phyloP scores from a whole-genome alignment of 306 rosid species.

The Acacia melanoxylon region DNA sequence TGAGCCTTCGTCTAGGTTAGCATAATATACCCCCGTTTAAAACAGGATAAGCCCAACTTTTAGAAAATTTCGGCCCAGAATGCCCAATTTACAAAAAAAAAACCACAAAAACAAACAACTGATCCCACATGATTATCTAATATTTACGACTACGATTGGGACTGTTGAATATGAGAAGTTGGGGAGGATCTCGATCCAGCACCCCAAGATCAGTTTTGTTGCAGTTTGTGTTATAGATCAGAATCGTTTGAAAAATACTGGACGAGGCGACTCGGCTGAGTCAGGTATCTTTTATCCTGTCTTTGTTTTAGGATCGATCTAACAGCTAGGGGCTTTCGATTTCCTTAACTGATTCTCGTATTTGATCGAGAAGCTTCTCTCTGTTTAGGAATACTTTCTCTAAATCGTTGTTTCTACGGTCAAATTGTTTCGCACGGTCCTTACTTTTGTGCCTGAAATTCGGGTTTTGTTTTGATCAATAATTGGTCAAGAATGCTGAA shows the following conservation, averaged over 20 bases:
- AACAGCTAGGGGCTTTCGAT: not conserved
- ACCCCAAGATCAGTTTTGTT: not conserved
- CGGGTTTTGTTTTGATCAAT: constrained; percentile 11
- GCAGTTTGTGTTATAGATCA: not conserved
- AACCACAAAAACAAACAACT: not conserved
- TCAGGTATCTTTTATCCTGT: not conserved
- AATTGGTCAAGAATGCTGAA: not conserved
- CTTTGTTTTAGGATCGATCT: not conserved
- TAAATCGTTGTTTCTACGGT: not conserved
- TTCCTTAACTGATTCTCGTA: not conserved
- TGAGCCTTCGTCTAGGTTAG: not conserved
- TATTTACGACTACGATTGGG: not conserved
- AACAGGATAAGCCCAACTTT: not conserved
- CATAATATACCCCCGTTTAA: not conserved
- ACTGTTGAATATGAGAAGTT: not conserved
- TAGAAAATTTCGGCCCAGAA: not conserved
- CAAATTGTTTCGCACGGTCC: not conserved
- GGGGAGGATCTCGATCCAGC: not conserved
- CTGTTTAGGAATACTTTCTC: not conserved
- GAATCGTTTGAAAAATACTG: not conserved
- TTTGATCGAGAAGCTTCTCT: not conserved
- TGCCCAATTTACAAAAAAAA: not conserved
- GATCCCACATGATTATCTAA: not conserved
- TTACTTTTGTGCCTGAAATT: not conserved
- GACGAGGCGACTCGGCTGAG: not conserved